Evolutionary conservation across 2,329 filamentous ascomycete species (phyloP), one percentile per base, ranked within the genome.

Genomic region (Aspergillus bombycis): DNA sequence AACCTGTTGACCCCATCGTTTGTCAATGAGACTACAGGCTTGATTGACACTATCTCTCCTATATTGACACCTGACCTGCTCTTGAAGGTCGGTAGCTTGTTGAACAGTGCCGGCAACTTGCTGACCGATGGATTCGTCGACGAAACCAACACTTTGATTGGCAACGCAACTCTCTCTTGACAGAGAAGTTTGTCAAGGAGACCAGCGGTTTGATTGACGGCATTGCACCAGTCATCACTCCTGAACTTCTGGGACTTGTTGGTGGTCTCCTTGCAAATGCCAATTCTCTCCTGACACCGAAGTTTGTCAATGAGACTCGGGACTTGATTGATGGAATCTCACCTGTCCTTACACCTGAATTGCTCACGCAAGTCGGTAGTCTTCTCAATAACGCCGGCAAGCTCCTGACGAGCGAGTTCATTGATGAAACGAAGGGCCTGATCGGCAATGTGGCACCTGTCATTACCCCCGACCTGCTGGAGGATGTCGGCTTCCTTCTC

Each of bases 401-500:
- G 26, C 70, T 74, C 30, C 68, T 75, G 30, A 72, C 68, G 2
- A 62, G 62, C 53, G 69, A 70, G 46, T 74, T 75, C 54, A 70
- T 74, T 30, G 64, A 71, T 43, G 68, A 72, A 54, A 71, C 65
- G 32, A 60, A 67, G 60, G 56, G 46, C 43, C 58, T 72, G 36
- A 70, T 72, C 34, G 63, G 62, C 45, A 67, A 38, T 41, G 68
- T 71, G 57, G 63, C 67, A 28, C 70, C 68, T 21, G 65, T 61
- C 26, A 58, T 76, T 66, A 68, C 71, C 57, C 68, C 70, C 63
- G 63, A 72, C 62, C 68, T 75, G 12, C 71, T 77, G 41, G 62
- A 68, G 52, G 71, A 73, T 46, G 64, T 77, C 50, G 67, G 66
- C 36, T 70, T 67, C 61, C 67, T 77, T 34, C 65, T 77, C 23